Percentiles rank a stretch among this genome's conserved stretches.
phyloP scores from a whole-genome alignment of 176 grass and related monocot genomes.

The Oryza coarctata region DNA sequence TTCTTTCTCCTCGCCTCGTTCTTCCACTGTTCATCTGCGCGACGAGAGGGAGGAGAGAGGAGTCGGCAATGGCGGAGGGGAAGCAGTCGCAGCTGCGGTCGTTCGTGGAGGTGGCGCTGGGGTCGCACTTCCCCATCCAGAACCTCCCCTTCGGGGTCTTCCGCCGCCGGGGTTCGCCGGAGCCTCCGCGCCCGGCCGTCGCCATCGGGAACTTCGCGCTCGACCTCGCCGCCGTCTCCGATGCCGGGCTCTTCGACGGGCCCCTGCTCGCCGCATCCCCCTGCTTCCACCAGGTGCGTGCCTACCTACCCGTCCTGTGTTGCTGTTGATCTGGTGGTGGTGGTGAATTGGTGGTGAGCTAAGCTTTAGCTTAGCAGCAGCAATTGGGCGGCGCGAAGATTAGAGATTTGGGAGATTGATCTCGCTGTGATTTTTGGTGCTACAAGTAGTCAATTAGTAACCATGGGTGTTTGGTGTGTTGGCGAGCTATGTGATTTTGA shows the following conservation, averaged over 20 bases:
- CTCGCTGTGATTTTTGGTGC: background rate
- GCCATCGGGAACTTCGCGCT: conserved; percentile 84
- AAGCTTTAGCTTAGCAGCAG: background rate
- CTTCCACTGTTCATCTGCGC: background rate
- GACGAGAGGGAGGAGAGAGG: background rate
- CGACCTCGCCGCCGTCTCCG: conserved; percentile 77
- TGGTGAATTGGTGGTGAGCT: background rate
- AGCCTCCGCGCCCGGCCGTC: conserved; percentile 66
- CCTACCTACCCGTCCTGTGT: background rate
- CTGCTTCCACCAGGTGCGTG: conserved; percentile 66
- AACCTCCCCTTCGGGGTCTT: conserved; percentile 96
- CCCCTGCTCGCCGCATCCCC: conserved; percentile 60
- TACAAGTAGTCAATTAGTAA: background rate
- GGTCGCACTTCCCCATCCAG: conserved; percentile 90
- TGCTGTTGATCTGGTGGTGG: background rate
- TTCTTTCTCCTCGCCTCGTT: background rate
- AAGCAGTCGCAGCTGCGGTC: conserved; percentile 48
- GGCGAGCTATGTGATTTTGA: background rate
- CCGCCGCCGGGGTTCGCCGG: conserved; percentile 31
- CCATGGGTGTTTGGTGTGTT: background rate
- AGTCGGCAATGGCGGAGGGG: conserved; percentile 32
- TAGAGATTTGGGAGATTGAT: background rate
- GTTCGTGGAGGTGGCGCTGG: conserved; percentile 73
- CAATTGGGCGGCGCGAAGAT: background rate
- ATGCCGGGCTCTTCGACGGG: conserved; percentile 82